A percentile compares a stretch with the other conserved stretches of the same genome.
These are phyloP conservation scores for Selaginella tamariscina DNA, from an alignment of 75 land plant species.

Conservation along the genomic window DNA sequence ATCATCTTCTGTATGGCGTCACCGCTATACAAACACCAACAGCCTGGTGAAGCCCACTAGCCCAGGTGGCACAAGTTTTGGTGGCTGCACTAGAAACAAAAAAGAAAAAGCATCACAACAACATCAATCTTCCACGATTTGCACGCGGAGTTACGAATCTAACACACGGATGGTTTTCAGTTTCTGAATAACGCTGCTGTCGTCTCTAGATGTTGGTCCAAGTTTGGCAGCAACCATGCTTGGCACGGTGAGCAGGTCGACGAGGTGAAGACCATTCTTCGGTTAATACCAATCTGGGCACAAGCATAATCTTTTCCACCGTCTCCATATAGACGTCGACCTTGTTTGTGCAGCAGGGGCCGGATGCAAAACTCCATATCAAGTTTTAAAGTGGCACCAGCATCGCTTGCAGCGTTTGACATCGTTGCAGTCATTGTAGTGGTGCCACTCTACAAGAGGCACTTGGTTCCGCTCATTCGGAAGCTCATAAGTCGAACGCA, in stretches of 20 bases:
- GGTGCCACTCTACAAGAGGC: slow-evolving; percentile 36
- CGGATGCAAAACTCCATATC: slow-evolving; percentile 33
- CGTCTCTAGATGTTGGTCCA: background rate
- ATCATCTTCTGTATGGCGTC: slow-evolving; percentile 32
- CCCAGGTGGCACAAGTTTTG: background rate
- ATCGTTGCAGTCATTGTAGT: slow-evolving; percentile 15
- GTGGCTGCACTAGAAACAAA: slow-evolving; percentile 7
- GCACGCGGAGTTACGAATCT: background rate
- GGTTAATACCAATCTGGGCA: slow-evolving; percentile 26
- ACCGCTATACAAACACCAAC: slow-evolving; percentile 33
- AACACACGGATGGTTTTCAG: background rate
- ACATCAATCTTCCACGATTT: background rate
- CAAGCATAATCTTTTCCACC: slow-evolving; percentile 16
- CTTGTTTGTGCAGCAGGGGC: slow-evolving; percentile 43
- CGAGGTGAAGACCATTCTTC: slow-evolving; percentile 20
- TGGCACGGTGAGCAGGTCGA: slow-evolving; percentile 31
- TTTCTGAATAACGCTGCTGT: background rate
- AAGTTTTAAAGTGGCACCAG: slow-evolving; percentile 41
- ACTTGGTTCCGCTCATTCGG: slow-evolving; percentile 48
- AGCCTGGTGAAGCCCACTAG: background rate
- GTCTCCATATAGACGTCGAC: slow-evolving; percentile 37
- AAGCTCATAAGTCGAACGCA: slow-evolving; percentile 44
- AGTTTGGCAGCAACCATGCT: background rate
- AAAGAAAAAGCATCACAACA: background rate
- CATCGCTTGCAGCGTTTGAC: slow-evolving; percentile 37